These are phyloP conservation scores for Dioszegia aurantiaca DNA, from an alignment of 768 basidiomycete genomes.

Conservation along the genomic window DNA sequence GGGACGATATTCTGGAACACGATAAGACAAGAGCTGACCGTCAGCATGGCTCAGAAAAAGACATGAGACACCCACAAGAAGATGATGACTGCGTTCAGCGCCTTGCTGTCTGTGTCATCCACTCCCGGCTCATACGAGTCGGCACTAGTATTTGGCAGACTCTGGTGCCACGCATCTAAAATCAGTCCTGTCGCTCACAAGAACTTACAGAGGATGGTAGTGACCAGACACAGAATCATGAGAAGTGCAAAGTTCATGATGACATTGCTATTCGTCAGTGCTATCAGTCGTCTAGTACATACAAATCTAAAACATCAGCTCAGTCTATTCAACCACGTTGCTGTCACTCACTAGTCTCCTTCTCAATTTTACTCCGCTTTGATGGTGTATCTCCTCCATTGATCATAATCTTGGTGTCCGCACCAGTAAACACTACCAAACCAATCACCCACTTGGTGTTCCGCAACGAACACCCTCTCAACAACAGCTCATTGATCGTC, in stretches of 20 bases:
- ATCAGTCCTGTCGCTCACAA: background rate
- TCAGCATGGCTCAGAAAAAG: slow-evolving; percentile 7
- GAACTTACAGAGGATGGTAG: slow-evolving; percentile 58
- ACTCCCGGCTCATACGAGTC: slow-evolving; percentile 68
- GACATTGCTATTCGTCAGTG: slow-evolving; percentile 69
- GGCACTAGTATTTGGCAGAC: slow-evolving; percentile 63
- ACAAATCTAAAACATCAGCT: slow-evolving; percentile 19
- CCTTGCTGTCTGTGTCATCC: slow-evolving; percentile 62
- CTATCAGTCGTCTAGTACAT: background rate
- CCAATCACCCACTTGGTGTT: slow-evolving; percentile 93
- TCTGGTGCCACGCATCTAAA: slow-evolving; percentile 66
- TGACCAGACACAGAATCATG: slow-evolving; percentile 68
- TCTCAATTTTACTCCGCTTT: slow-evolving; percentile 96
- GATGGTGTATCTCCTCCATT: slow-evolving; percentile 91
- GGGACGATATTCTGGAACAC: slow-evolving; percentile 98
- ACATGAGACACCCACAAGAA: slow-evolving; percentile 72
- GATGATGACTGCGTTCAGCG: slow-evolving; percentile 77
- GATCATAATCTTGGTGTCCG: slow-evolving; percentile 61
- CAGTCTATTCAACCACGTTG: background rate
- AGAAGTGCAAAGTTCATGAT: slow-evolving; percentile 85
- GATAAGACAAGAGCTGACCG: slow-evolving; percentile 76
- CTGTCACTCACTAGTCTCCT: slow-evolving; percentile 67
- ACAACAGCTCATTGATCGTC: slow-evolving; percentile 85
- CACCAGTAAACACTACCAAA: slow-evolving; percentile 87
- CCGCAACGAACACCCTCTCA: slow-evolving; percentile 83